Evolutionary conservation across 805 yeast genomes (phyloP).

Genomic region (Hanseniaspora taiwanica): DNA sequence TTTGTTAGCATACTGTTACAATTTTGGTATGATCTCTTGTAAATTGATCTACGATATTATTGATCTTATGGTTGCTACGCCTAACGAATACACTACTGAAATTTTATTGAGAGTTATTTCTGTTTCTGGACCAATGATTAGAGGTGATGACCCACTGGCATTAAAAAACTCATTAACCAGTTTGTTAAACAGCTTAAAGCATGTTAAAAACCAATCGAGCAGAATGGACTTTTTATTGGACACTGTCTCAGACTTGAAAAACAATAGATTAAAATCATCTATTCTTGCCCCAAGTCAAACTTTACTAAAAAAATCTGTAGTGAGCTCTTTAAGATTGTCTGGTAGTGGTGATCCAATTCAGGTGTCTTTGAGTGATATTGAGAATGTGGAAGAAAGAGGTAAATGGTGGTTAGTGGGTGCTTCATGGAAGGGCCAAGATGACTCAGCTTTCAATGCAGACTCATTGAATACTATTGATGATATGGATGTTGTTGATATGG

Average conservation of each 20-base stretch:
- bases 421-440: slow-evolving; percentile 71
- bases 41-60: slow-evolving; percentile 69
- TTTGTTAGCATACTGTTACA: slow-evolving; percentile 61
- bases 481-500: slow-evolving; percentile 23
- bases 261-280: slow-evolving; percentile 54
- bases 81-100: slow-evolving; percentile 66
- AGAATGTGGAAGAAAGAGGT: slow-evolving; percentile 63
- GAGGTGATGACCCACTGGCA: slow-evolving; percentile 82
- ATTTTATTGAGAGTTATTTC: slow-evolving; percentile 57
- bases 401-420: slow-evolving; percentile 99
- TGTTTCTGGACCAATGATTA: slow-evolving; percentile 69
- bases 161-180: slow-evolving; percentile 50
- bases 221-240: slow-evolving; percentile 78
- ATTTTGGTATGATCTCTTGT: slow-evolving; percentile 65
- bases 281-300: slow-evolving; percentile 19
- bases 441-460: slow-evolving; percentile 6
- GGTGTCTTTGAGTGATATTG: slow-evolving; percentile 73
- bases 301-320: slow-evolving; percentile 34
- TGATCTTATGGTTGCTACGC: slow-evolving; percentile 33
- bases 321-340: slow-evolving; percentile 33
- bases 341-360: slow-evolving; percentile 53
- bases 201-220: slow-evolving; percentile 39
- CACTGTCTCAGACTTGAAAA: slow-evolving; percentile 71
- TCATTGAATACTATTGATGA: slow-evolving; percentile 10
- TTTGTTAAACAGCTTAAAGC: slow-evolving; percentile 14